phyloP scores from a whole-genome alignment of 495 filamentous ascomycete genomes.

The Gamarada debralockiae region DNA sequence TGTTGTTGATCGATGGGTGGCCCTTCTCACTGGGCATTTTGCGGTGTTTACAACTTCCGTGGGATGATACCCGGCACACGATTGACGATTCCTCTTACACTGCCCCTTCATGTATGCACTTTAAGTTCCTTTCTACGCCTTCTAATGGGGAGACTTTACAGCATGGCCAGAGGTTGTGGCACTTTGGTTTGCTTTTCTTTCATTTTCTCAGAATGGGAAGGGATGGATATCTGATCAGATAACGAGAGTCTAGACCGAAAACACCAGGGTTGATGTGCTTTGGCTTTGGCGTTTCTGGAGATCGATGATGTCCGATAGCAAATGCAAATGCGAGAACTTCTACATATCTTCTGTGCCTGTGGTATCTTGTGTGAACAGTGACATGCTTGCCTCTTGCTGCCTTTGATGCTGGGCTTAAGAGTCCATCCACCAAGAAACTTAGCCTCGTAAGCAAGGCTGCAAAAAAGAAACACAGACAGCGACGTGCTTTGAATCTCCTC shows the following conservation, averaged over 20 bases:
- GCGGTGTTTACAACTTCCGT: slow-evolving; percentile 15
- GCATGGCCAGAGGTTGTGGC: neutral
- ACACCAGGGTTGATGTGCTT: slow-evolving; percentile 5
- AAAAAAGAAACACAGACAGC: too few relatives aligned
- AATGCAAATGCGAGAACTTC: slow-evolving; percentile 4
- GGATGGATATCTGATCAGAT: slow-evolving; percentile 15
- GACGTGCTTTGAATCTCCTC: too few relatives aligned
- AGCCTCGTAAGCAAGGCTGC: neutral
- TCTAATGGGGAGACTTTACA: neutral
- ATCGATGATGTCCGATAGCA: slow-evolving; percentile 1
- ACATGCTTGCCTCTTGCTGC: neutral
- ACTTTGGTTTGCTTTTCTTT: neutral
- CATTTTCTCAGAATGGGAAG: neutral
- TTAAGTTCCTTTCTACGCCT: slow-evolving; percentile 10
- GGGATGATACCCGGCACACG: slow-evolving; percentile 24
- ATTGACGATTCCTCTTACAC: slow-evolving; percentile 22
- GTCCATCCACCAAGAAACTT: too few relatives aligned
- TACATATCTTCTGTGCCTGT: neutral
- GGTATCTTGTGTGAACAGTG: neutral
- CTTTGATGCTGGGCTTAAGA: too few relatives aligned
- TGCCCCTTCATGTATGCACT: slow-evolving; percentile 24
- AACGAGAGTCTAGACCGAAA: slow-evolving; percentile 14
- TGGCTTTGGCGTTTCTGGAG: slow-evolving; percentile 8
- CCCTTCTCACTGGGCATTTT: slow-evolving; percentile 14
- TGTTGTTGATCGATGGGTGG: slow-evolving; percentile 15